Evolutionary conservation across 306 rosid genomes (phyloP).

Genomic region (Quercus engelmannii): DNA sequence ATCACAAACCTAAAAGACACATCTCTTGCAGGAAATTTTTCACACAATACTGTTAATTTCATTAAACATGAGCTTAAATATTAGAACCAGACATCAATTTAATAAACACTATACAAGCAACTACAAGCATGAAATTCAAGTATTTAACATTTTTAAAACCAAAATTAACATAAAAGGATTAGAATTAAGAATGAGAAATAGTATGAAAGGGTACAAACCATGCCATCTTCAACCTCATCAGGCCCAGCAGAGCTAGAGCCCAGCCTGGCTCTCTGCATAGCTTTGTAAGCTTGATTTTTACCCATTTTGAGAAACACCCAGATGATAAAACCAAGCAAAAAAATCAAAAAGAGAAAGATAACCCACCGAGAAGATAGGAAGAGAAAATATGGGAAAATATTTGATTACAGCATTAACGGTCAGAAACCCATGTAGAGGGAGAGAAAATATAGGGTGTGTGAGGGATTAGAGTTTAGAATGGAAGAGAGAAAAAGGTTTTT

Average conservation of each 20-base stretch:
- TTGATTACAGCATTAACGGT: background rate
- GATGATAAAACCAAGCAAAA: background rate
- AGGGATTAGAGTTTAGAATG: background rate
- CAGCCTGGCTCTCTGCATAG: slow-evolving; percentile 91
- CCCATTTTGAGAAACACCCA: slow-evolving; percentile 52
- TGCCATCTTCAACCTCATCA: slow-evolving; percentile 95
- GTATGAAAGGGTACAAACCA: slow-evolving; percentile 99
- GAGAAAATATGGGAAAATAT: background rate
- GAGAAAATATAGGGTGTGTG: background rate
- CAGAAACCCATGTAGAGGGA: background rate
- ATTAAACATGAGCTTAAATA: too few relatives aligned
- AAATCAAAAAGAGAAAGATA: background rate
- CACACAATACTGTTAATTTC: too few relatives aligned
- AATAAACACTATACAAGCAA: too few relatives aligned
- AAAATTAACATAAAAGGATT: background rate
- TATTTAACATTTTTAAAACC: background rate
- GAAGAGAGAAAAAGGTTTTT: background rate
- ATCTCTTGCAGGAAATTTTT: too few relatives aligned
- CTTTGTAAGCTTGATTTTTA: slow-evolving; percentile 97
- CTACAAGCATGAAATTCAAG: background rate
- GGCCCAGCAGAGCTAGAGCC: slow-evolving; percentile 91
- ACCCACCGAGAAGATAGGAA: background rate
- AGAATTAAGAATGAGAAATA: background rate
- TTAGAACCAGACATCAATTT: too few relatives aligned
- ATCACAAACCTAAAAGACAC: too few relatives aligned